phyloP scores from a whole-genome alignment of 2,329 filamentous ascomycete species.

The Nannizzia gypsea region DNA sequence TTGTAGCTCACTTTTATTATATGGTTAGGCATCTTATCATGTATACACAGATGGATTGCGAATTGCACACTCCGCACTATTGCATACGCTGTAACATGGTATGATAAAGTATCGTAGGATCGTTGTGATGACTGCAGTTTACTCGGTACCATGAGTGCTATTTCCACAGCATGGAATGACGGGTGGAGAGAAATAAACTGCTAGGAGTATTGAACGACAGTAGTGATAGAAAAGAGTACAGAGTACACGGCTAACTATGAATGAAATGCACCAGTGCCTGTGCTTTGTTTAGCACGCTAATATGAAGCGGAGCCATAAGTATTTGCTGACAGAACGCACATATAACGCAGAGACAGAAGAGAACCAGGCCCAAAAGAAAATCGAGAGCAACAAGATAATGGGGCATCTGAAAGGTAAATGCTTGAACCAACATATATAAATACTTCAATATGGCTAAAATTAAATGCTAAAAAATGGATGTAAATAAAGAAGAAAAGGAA shows the following conservation, averaged over 20 bases:
- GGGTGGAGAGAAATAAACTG: too few relatives aligned
- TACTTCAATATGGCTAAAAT: not conserved
- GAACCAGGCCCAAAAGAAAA: not conserved
- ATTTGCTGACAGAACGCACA: constrained; percentile 13
- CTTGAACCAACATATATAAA: not conserved
- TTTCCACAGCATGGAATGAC: too few relatives aligned
- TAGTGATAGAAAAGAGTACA: too few relatives aligned
- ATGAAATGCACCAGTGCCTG: not conserved
- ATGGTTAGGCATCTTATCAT: too few relatives aligned
- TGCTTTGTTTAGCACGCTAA: not conserved
- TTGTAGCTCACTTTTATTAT: too few relatives aligned
- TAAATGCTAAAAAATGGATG: not conserved
- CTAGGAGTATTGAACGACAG: too few relatives aligned
- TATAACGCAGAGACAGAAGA: not conserved
- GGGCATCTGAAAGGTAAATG: not conserved
- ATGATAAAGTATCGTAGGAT: too few relatives aligned
- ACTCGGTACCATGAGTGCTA: too few relatives aligned
- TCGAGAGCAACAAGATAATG: not conserved
- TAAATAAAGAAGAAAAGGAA: not conserved
- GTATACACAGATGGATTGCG: too few relatives aligned
- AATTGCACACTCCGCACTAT: too few relatives aligned
- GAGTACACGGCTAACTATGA: not conserved
- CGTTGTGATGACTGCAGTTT: too few relatives aligned
- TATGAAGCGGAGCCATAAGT: not conserved
- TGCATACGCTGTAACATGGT: too few relatives aligned